Conservation (phyloP, 352 stramenopile species). For the Globisporangium acanthophoron region DNA sequence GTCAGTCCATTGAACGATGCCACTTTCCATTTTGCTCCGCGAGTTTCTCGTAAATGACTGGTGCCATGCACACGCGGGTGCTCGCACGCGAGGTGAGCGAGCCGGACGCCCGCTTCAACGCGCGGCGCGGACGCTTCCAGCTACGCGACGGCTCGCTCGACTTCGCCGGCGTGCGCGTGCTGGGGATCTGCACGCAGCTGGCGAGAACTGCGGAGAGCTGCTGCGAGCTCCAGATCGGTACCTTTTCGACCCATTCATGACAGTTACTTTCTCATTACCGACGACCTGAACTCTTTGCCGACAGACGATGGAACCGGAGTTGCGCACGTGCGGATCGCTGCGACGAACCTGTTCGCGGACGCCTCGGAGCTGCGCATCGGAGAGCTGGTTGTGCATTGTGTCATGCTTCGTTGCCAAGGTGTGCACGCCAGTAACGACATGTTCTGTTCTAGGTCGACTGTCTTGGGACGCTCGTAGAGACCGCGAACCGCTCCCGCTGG, state of each 20-base stretch:
- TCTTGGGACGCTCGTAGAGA: conserved; percentile 24
- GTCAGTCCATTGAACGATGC: background rate
- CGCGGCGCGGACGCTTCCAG: conserved; percentile 14
- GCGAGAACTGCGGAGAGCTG: conserved; percentile 11
- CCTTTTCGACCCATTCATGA: background rate
- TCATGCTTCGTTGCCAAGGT: background rate
- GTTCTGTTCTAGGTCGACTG: conserved; percentile 28
- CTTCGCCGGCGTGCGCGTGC: conserved; percentile 24
- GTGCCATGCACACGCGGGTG: conserved; percentile 14
- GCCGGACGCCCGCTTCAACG: conserved; percentile 16
- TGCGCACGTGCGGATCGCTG: conserved; percentile 18
- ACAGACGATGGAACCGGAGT: conserved; percentile 38
- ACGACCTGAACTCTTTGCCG: background rate
- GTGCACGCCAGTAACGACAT: background rate
- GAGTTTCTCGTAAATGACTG: background rate
- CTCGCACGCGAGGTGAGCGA: conserved; percentile 25
- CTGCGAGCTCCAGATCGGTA: conserved; percentile 27
- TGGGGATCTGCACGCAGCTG: conserved; percentile 22
- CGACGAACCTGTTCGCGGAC: conserved; percentile 3
- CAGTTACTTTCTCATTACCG: background rate
- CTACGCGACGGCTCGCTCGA: conserved; percentile 2
- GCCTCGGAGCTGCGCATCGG: conserved; percentile 18
- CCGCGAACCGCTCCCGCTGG: conserved; percentile 19
- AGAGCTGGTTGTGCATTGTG: conserved; percentile 18
- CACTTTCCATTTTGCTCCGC: background rate